phyloP scores from a whole-genome alignment of 495 filamentous ascomycete genomes.

The Chlorociboria aeruginascens region DNA sequence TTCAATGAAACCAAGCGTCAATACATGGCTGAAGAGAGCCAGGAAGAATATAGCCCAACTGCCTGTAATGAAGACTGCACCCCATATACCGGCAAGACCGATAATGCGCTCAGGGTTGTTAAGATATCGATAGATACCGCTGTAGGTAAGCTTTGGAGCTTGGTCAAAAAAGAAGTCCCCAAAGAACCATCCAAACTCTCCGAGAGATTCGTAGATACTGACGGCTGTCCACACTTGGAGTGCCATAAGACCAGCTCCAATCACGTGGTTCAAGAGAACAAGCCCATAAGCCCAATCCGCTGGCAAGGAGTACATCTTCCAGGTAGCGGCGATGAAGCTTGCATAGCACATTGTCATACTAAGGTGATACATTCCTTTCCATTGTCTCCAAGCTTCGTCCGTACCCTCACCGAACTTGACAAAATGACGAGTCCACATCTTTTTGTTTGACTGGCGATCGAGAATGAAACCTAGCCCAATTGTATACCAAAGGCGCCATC shows the following conservation, averaged over 20 bases:
- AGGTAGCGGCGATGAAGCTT: slow-evolving; percentile 81
- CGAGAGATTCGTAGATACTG: slow-evolving; percentile 92
- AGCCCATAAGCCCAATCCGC: slow-evolving; percentile 75
- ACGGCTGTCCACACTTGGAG: slow-evolving; percentile 87
- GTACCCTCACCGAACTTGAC: slow-evolving; percentile 87
- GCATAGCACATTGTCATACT: slow-evolving; percentile 81
- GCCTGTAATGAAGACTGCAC: slow-evolving; percentile 82
- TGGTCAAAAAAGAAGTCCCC: slow-evolving; percentile 96
- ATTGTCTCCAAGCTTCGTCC: slow-evolving; percentile 91
- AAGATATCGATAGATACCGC: slow-evolving; percentile 92
- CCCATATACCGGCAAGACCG: slow-evolving; percentile 93
- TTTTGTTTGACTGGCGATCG: slow-evolving; percentile 72
- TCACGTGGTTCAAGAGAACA: slow-evolving; percentile 71
- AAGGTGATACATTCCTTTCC: slow-evolving; percentile 92
- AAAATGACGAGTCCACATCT: slow-evolving; percentile 92
- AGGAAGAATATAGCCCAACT: slow-evolving; percentile 73
- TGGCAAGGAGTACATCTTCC: slow-evolving; percentile 90
- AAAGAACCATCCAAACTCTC: slow-evolving; percentile 98
- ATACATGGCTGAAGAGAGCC: slow-evolving; percentile 72
- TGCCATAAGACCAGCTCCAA: slow-evolving; percentile 68
- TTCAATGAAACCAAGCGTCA: slow-evolving; percentile 80
- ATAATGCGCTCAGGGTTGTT: slow-evolving; percentile 96
- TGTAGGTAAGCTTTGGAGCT: slow-evolving; percentile 79
- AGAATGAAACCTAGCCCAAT: slow-evolving; percentile 79
- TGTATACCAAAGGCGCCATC: slow-evolving; percentile 88